phyloP scores from a whole-genome alignment of 2,329 filamentous ascomycete species.

The Trichoderma gracile region DNA sequence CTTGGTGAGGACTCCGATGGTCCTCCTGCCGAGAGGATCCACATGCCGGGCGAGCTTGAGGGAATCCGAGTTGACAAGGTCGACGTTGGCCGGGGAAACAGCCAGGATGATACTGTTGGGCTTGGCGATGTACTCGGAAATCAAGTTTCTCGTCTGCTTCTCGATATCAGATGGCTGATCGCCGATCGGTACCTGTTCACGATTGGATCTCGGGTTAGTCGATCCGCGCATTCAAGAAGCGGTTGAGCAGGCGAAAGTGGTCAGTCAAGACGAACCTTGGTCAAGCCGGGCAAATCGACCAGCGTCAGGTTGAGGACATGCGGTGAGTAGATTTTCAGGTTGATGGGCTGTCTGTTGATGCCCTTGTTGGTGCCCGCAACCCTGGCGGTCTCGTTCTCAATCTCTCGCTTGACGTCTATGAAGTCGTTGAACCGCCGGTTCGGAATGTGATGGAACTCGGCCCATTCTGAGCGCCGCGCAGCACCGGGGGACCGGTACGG shows the following conservation, averaged over 20 bases:
- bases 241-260: conserved; percentile 7
- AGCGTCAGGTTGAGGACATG: conserved; percentile 95
- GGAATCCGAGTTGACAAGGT: conserved; percentile 97
- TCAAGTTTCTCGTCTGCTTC: conserved; percentile 95
- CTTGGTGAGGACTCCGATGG: conserved; percentile 96
- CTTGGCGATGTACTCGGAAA: conserved; percentile 97
- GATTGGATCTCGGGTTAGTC: conserved; percentile 27
- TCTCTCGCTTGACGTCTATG: conserved; percentile 89
- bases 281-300: conserved; percentile 92
- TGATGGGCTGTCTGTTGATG: conserved; percentile 96
- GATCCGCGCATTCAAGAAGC: conserved; percentile 12
- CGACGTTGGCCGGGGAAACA: conserved; percentile 95
- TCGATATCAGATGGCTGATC: conserved; percentile 98
- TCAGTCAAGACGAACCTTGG: conserved; percentile 64
- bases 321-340: conserved; percentile 97
- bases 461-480: conserved; percentile 71
- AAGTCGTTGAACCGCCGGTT: conserved; percentile 90
- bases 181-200: conserved; percentile 79
- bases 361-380: conserved; percentile 95
- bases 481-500: conserved; percentile 78
- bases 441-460: conserved; percentile 93
- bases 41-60: conserved; percentile 96
- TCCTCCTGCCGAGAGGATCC: conserved; percentile 88
- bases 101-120: conserved; percentile 97
- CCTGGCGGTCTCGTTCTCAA: conserved; percentile 92